Percentiles rank a stretch among this genome's conserved stretches.
phyloP scores from a whole-genome alignment of 805 yeast species.

The Jamesozyma hellenica region DNA sequence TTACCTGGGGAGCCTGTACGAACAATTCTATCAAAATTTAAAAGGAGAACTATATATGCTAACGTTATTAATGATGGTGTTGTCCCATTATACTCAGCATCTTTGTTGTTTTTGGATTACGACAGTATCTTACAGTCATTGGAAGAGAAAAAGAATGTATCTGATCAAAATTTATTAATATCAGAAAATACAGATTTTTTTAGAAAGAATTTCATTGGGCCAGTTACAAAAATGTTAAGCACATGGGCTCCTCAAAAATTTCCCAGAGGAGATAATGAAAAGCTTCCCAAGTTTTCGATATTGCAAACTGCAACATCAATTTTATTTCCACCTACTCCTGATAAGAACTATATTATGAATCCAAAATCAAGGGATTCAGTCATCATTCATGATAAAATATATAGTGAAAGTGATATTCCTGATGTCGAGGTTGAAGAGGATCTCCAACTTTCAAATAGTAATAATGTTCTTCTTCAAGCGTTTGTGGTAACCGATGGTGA shows the following conservation, averaged over 20 bases:
- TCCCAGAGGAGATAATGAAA: conserved; percentile 11
- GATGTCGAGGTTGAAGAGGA: conserved; percentile 5
- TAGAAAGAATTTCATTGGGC: conserved; percentile 28
- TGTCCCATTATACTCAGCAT: conserved; percentile 67
- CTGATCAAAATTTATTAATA: not conserved
- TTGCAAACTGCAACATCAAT: conserved; percentile 60
- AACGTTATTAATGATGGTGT: conserved; percentile 73
- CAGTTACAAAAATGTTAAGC: conserved; percentile 38
- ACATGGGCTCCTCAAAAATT: conserved; percentile 30
- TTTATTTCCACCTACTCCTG: conserved; percentile 62
- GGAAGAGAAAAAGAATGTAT: conserved; percentile 19
- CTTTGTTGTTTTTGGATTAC: conserved; percentile 59
- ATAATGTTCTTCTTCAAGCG: conserved; percentile 28
- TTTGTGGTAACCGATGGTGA: conserved; percentile 26
- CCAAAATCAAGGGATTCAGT: conserved; percentile 49
- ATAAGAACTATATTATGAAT: conserved; percentile 48
- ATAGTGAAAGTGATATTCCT: conserved; percentile 43
- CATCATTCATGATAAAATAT: conserved; percentile 61
- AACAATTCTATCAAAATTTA: conserved; percentile 43
- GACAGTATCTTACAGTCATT: conserved; percentile 32
- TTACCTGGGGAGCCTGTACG: conserved; percentile 58
- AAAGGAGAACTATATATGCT: conserved; percentile 62
- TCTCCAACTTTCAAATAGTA: conserved; percentile 11
- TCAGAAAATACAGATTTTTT: conserved; percentile 14
- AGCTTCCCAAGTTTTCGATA: conserved; percentile 56